phyloP scores from a whole-genome alignment of 208 protist genomes.

The Crithidia bombi region DNA sequence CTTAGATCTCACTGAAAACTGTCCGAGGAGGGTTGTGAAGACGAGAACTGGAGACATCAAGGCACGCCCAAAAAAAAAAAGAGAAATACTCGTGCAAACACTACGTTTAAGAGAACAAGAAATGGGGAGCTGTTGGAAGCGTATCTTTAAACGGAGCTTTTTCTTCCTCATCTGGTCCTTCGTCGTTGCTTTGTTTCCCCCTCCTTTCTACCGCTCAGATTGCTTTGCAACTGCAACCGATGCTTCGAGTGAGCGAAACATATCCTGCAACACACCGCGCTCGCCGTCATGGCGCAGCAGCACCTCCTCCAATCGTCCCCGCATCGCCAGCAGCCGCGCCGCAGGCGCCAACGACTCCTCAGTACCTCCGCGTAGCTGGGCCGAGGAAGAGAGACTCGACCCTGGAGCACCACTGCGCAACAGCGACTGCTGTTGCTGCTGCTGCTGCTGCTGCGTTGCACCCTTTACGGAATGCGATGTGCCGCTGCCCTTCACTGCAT shows the following conservation, averaged over 20 bases:
- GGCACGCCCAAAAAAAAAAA: background rate
- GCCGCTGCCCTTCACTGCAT: background rate
- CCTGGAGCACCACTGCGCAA: too few relatives aligned
- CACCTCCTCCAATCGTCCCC: constrained; percentile 34
- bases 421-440: too few relatives aligned
- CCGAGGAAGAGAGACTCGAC: too few relatives aligned
- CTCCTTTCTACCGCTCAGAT: background rate
- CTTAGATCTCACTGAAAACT: too few relatives aligned
- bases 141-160: background rate
- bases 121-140: background rate
- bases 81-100: constrained; percentile 8
- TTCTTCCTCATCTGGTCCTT: too few relatives aligned
- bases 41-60: background rate
- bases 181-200: background rate
- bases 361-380: too few relatives aligned
- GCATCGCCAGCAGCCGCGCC: constrained; percentile 33
- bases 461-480: too few relatives aligned
- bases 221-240: background rate
- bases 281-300: constrained; percentile 38
- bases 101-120: background rate
- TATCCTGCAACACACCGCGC: constrained; percentile 35
- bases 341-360: constrained; percentile 12
- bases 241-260: constrained; percentile 29
- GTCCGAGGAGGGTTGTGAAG: background rate
- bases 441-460: background rate